Percentiles rank a stretch among this genome's conserved stretches.
These are phyloP conservation scores for Suillus variegatus DNA, from an alignment of 768 basidiomycete genomes.

Conservation along the genomic window DNA sequence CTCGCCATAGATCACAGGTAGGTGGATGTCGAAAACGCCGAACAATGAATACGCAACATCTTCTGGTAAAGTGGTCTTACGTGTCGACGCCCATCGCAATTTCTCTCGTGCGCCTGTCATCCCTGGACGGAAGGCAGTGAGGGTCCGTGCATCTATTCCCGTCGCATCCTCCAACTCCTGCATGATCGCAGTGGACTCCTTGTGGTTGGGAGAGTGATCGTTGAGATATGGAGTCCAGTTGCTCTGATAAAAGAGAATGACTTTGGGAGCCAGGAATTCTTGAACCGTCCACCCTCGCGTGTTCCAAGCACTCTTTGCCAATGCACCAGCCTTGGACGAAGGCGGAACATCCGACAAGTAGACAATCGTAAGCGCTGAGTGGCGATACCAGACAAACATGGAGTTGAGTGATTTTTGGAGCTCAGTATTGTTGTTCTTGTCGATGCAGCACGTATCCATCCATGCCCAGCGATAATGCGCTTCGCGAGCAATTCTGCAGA, in stretches of 20 bases:
- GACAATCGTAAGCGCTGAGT: neutral
- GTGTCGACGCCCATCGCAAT: neutral
- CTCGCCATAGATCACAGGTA: neutral
- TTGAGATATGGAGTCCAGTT: neutral
- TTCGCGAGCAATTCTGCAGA: neutral
- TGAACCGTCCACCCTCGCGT: neutral
- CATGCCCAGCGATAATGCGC: neutral
- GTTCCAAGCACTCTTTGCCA: neutral
- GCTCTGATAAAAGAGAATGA: neutral
- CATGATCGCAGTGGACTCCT: neutral
- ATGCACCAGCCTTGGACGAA: neutral
- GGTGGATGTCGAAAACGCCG: neutral
- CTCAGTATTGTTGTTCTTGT: neutral
- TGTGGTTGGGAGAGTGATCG: neutral
- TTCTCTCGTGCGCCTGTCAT: neutral
- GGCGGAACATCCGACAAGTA: neutral
- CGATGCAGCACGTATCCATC: slow-evolving; percentile 2
- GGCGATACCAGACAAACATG: slow-evolving; percentile 3
- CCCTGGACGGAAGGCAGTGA: neutral
- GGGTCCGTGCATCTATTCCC: neutral
- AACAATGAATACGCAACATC: neutral
- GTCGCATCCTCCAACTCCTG: neutral
- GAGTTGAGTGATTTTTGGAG: neutral
- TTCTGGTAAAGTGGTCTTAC: neutral
- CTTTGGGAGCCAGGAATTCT: neutral